A percentile compares a stretch with the other conserved stretches of the same genome.
Evolutionary conservation across 768 basidiomycete genomes (phyloP).

Genomic region (Boletus patriciae): DNA sequence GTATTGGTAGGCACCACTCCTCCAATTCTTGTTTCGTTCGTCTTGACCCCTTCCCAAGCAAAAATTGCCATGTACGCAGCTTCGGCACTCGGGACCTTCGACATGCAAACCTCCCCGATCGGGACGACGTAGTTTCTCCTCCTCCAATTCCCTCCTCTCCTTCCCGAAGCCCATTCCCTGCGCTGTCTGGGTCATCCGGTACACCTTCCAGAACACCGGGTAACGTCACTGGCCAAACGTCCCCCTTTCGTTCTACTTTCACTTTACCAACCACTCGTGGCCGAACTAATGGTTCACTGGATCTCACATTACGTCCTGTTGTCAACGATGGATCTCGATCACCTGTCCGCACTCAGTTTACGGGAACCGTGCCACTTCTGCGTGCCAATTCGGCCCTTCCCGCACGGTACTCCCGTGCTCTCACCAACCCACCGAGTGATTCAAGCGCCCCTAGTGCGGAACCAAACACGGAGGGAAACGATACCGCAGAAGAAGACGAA

Average conservation of each 20-base stretch:
- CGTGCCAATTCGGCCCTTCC: constrained; percentile 44
- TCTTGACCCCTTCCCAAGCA: constrained; percentile 47
- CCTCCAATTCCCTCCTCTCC: constrained; percentile 36
- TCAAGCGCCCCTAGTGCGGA: constrained; percentile 2
- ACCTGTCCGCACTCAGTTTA: constrained; percentile 28
- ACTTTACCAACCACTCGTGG: constrained; percentile 33
- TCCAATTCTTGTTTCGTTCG: background rate
- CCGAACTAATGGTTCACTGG: constrained; percentile 24
- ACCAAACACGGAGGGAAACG: constrained; percentile 26
- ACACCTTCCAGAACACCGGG: constrained; percentile 15
- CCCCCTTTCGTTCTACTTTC: constrained; percentile 34
- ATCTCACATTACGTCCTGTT: constrained; percentile 22
- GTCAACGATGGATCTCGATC: constrained; percentile 24
- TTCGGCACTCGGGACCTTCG: constrained; percentile 78
- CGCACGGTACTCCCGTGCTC: constrained; percentile 33
- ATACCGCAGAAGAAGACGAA: constrained; percentile 27
- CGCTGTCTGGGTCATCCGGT: constrained; percentile 2
- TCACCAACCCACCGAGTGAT: constrained; percentile 15
- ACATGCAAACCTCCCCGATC: constrained; percentile 64
- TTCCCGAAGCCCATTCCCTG: constrained; percentile 23
- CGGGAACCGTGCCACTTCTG: constrained; percentile 35
- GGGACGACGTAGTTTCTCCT: constrained; percentile 36
- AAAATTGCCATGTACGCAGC: constrained; percentile 75
- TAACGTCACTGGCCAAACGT: constrained; percentile 25
- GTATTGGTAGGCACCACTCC: constrained; percentile 39